These are phyloP conservation scores for Aspergillus amoenus DNA, from an alignment of 2,329 filamentous ascomycete species.

Conservation along the genomic window DNA sequence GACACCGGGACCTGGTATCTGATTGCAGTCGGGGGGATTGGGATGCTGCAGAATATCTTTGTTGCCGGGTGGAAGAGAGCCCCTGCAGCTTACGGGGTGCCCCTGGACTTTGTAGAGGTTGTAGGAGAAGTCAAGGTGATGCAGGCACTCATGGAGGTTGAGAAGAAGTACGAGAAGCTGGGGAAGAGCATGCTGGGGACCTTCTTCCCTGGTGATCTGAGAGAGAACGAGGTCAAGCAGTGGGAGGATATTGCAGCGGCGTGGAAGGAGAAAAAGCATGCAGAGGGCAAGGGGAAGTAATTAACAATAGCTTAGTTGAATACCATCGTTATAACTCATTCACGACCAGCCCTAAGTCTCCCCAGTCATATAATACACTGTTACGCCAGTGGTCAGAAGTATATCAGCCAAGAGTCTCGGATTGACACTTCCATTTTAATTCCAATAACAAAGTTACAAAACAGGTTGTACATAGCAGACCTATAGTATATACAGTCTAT, in stretches of 20 bases:
- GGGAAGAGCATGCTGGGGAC: slow-evolving; percentile 30
- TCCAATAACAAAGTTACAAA: no score
- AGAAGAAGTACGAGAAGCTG: slow-evolving; percentile 30
- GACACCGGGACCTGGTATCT: slow-evolving; percentile 43
- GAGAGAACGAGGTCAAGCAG: slow-evolving; percentile 8
- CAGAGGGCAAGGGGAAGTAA: not conserved
- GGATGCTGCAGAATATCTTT: slow-evolving; percentile 39
- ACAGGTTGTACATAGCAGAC: no score
- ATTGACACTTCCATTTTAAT: no score
- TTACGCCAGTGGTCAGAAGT: no score
- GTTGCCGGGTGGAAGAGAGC: slow-evolving; percentile 27
- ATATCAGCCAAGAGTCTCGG: no score
- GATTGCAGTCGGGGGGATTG: slow-evolving; percentile 41
- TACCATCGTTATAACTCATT: no score
- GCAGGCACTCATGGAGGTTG: slow-evolving; percentile 30
- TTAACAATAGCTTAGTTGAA: no score
- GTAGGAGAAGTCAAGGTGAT: slow-evolving; percentile 34
- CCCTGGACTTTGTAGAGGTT: slow-evolving; percentile 25
- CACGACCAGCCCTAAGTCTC: no score
- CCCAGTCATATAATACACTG: no score
- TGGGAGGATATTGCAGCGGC: slow-evolving; percentile 11
- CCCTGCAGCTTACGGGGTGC: slow-evolving; percentile 12
- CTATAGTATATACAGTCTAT: no score
- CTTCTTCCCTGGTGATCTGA: slow-evolving; percentile 31
- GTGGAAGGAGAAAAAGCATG: slow-evolving; percentile 6